Conservation (phyloP, 2,329 filamentous ascomycete species). For the Ceratocystis colombiana region DNA sequence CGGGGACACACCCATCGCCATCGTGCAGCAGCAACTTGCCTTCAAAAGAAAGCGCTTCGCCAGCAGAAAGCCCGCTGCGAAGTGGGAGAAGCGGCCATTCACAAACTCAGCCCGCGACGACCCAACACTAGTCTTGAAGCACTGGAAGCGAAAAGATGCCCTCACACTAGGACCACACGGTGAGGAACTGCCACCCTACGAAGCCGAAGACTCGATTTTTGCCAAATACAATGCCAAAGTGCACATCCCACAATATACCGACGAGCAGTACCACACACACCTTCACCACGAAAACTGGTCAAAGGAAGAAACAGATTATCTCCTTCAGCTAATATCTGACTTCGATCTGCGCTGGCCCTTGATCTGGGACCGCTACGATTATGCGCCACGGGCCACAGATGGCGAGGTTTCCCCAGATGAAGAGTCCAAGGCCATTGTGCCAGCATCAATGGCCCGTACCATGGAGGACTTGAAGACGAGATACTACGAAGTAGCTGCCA, state of each 20-base stretch:
- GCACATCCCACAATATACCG: constrained; percentile 68
- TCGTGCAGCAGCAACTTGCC: constrained; percentile 49
- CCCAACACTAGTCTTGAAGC: constrained; percentile 55
- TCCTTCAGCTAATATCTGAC: constrained; percentile 63
- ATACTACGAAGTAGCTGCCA: constrained; percentile 78
- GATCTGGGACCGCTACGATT: constrained; percentile 89
- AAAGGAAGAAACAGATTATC: constrained; percentile 85
- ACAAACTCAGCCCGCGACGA: constrained; percentile 67
- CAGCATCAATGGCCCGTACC: constrained; percentile 48
- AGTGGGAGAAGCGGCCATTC: constrained; percentile 62
- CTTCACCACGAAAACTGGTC: constrained; percentile 72
- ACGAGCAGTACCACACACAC: constrained; percentile 72
- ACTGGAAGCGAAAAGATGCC: constrained; percentile 60
- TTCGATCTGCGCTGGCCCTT: constrained; percentile 85
- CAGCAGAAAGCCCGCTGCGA: constrained; percentile 46
- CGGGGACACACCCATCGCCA: constrained; percentile 56
- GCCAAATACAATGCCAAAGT: constrained; percentile 81
- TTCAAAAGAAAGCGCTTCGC: constrained; percentile 51
- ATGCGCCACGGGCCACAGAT: constrained; percentile 40
- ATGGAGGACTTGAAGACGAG: constrained; percentile 87
- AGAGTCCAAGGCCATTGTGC: constrained; percentile 45
- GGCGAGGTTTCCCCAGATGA: constrained; percentile 39
- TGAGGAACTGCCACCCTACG: constrained; percentile 26
- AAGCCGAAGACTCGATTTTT: constrained; percentile 54
- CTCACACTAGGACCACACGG: constrained; percentile 21